A percentile compares a stretch with the other conserved stretches of the same genome.
Evolutionary conservation across 768 basidiomycete species (phyloP).

Genomic region (Xanthoconium purpureum): DNA sequence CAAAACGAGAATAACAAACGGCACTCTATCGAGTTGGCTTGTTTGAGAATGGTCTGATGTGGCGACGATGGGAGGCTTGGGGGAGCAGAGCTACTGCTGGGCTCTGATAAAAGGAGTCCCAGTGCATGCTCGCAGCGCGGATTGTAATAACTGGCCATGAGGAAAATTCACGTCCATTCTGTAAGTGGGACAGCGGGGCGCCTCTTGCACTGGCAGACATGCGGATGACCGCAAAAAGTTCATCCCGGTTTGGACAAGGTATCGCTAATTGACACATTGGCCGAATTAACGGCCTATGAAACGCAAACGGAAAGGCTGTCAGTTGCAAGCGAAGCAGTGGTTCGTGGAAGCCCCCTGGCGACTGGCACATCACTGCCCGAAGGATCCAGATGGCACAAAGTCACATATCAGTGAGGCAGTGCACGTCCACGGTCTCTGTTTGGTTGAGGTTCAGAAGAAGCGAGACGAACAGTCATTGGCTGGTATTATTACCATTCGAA

Average conservation of each 20-base stretch:
- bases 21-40: not conserved
- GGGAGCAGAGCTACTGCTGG: slow-evolving; percentile 2
- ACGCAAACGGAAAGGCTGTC: slow-evolving; percentile 26
- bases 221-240: slow-evolving; percentile 20
- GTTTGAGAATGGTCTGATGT: not conserved
- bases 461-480: slow-evolving; percentile 18
- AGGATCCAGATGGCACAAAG: slow-evolving; percentile 14
- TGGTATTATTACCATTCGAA: slow-evolving; percentile 26
- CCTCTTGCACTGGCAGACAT: slow-evolving; percentile 12
- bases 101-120: slow-evolving; percentile 29
- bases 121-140: slow-evolving; percentile 24
- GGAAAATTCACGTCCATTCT: slow-evolving; percentile 17
- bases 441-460: slow-evolving; percentile 12
- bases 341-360: slow-evolving; percentile 18
- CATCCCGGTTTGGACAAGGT: slow-evolving; percentile 25
- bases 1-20: slow-evolving; percentile 12
- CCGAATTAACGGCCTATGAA: slow-evolving; percentile 29
- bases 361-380: slow-evolving; percentile 18
- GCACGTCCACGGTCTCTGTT: slow-evolving; percentile 20
- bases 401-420: slow-evolving; percentile 28
- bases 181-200: slow-evolving; percentile 20
- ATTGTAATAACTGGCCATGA: slow-evolving; percentile 27
- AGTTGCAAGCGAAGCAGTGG: slow-evolving; percentile 20
- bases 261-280: slow-evolving; percentile 29
- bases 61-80: slow-evolving; percentile 7